Base-by-base conservation (phyloP, 2,329 filamentous ascomycete genomes). In the Pseudogymnoascus sp. region DNA sequence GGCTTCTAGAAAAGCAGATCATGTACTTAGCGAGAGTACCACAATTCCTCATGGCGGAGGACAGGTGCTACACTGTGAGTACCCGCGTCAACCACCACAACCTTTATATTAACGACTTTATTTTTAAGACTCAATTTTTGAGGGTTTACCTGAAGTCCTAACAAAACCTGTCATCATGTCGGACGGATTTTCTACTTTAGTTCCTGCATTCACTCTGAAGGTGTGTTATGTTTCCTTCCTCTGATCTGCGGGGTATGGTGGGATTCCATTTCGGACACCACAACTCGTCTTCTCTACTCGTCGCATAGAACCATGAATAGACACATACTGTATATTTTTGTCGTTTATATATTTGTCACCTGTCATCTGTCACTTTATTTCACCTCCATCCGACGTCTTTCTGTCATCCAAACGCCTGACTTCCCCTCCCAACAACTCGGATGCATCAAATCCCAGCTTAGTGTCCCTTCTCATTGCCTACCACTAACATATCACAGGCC, bases 171-270 rank as follows among this genome's bases (percentile, higher is more conserved):
- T 15, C 28, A 53, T 53, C 47, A 53, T 53, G 47, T 53, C 47
- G 28, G 57, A 58, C 35, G 57, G 57, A 37, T 58, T 58, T 30
- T 4, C 57, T 14, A 58, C 57, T 12, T 39, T 58, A 8, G 25
- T 58, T 7, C 57, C 57, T 25, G 57, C 57, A 7, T 58, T 58
- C 35, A 58, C 58, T 33, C 39, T 53, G 36, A 60, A 20, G 58
- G 39, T 53, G 18, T 33, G 30, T 15, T 14, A 33, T 20, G 9
- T 33, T n/a, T 11, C 69, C 35, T 72, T 74, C 62, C 30, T 72
- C 41, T 8, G 28, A 15, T 8, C 9, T 53, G 47, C 47, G 47
- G 28, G 47, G 47, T 30, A 53, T 11, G 14, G 4, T 30, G 14
- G 22, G 22, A 9, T 30, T 30, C 28, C 9, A 15, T 33, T 33